Percentiles rank a stretch among this genome's conserved stretches.
These are phyloP conservation scores for Cryptosporidium felis DNA, from an alignment of 169 alveolate genomes.

Conservation along the genomic window DNA sequence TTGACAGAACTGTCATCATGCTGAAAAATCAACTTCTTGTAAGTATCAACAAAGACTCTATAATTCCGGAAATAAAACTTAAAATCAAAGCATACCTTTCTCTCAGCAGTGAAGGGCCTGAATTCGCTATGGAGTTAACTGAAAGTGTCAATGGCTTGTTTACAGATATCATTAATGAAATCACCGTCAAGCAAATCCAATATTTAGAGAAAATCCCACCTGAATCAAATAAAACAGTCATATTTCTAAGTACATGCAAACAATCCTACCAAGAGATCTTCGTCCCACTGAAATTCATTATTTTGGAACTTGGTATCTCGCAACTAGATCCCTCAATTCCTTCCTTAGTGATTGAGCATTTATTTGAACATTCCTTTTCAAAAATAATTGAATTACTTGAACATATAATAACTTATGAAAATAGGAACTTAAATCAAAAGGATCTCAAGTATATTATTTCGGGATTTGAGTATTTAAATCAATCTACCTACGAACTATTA, in stretches of 20 bases:
- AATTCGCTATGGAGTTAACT: slow-evolving; percentile 18
- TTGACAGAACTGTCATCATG: slow-evolving; percentile 23
- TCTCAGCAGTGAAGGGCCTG: not conserved
- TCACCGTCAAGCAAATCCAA: not conserved
- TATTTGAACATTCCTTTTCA: not conserved
- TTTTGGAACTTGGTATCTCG: not conserved
- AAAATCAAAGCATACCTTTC: slow-evolving; percentile 26
- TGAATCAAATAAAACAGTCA: not conserved
- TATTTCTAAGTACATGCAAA: slow-evolving; percentile 20
- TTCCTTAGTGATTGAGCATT: not conserved
- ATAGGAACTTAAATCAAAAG: not conserved
- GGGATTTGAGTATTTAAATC: slow-evolving; percentile 26
- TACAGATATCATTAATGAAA: slow-evolving; percentile 35
- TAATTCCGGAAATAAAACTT: not conserved
- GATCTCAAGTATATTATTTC: not conserved
- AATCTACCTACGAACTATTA: not conserved
- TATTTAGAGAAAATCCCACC: not conserved
- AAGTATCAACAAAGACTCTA: not conserved
- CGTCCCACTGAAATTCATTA: not conserved
- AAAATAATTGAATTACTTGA: slow-evolving; percentile 11
- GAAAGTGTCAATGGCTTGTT: slow-evolving; percentile 1
- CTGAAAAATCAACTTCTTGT: slow-evolving; percentile 8
- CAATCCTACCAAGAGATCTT: slow-evolving; percentile 18
- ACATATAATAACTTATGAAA: not conserved
- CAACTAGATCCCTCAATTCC: not conserved